A percentile compares a stretch with the other conserved stretches of the same genome.
Evolutionary conservation across 306 rosid genomes (phyloP).

Genomic region (Phaseolus lunatus): DNA sequence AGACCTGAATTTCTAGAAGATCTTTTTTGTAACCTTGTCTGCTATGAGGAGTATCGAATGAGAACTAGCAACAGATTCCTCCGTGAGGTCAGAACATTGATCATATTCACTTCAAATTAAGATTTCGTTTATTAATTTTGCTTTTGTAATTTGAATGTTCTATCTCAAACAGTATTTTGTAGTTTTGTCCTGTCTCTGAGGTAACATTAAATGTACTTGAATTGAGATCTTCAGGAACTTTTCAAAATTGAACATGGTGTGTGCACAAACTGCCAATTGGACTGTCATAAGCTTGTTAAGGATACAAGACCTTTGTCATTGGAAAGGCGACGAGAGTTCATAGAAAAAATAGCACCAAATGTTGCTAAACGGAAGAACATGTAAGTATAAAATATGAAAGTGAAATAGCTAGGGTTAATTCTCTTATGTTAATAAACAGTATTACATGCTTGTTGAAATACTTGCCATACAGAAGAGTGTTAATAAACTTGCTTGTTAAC

Average conservation of each 20-base stretch:
- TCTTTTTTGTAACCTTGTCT: conserved; percentile 87
- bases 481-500: conserved; percentile 33
- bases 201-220: conserved; percentile 32
- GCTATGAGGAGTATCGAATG: conserved; percentile 87
- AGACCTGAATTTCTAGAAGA: conserved; percentile 90
- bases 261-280: conserved; percentile 81
- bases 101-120: conserved; percentile 16
- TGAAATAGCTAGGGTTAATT: conserved; percentile 25
- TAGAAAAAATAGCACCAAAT: conserved; percentile 82
- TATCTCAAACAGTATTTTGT: conserved; percentile 15
- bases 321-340: conserved; percentile 66
- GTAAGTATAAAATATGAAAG: conserved; percentile 59
- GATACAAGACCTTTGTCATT: conserved; percentile 74
- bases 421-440: conserved; percentile 19
- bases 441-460: conserved; percentile 19
- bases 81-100: conserved; percentile 71
- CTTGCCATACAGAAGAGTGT: conserved; percentile 17
- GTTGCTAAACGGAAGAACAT: conserved; percentile 66
- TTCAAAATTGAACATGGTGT: conserved; percentile 87
- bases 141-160: conserved; percentile 34
- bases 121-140: conserved; percentile 15
- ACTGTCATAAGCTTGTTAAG: conserved; percentile 87
- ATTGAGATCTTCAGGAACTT: conserved; percentile 72
- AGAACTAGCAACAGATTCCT: conserved; percentile 84
- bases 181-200: conserved; percentile 36